Conservation (phyloP, 345 rosid species). For the Heritiera fomes region DNA sequence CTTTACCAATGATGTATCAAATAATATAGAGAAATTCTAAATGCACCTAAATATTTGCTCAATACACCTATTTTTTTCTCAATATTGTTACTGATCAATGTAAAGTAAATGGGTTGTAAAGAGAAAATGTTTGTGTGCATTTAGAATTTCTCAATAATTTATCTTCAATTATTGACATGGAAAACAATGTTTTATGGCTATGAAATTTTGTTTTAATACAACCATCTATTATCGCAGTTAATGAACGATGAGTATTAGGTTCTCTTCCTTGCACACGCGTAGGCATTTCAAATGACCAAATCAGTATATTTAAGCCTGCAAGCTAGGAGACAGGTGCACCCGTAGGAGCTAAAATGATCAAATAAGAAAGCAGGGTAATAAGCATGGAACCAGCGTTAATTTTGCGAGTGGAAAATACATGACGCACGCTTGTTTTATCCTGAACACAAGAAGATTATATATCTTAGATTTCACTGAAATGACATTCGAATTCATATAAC, state of each 20-base stretch:
- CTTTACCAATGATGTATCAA: no score
- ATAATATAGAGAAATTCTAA: no score
- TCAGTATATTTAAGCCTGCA: not conserved
- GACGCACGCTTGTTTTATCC: not conserved
- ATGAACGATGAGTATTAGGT: not conserved
- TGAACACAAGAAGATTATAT: not conserved
- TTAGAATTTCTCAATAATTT: no score
- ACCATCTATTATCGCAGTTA: not conserved
- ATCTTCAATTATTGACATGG: not conserved
- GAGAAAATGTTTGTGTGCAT: no score
- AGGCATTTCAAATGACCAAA: not conserved
- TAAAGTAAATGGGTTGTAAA: no score
- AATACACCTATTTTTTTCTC: no score
- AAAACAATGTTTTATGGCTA: not conserved
- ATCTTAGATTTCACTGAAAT: not conserved
- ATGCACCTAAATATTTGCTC: no score
- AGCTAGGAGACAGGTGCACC: not conserved
- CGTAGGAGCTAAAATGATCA: not conserved
- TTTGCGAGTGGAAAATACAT: not conserved
- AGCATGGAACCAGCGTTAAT: not conserved
- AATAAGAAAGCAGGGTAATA: not conserved
- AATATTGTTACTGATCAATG: no score
- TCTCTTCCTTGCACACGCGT: not conserved
- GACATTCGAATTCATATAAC: not conserved
- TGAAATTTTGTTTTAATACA: not conserved